A percentile compares a stretch with the other conserved stretches of the same genome.
phyloP scores from a whole-genome alignment of 441 rosid genomes.

The Melastoma candidum region DNA sequence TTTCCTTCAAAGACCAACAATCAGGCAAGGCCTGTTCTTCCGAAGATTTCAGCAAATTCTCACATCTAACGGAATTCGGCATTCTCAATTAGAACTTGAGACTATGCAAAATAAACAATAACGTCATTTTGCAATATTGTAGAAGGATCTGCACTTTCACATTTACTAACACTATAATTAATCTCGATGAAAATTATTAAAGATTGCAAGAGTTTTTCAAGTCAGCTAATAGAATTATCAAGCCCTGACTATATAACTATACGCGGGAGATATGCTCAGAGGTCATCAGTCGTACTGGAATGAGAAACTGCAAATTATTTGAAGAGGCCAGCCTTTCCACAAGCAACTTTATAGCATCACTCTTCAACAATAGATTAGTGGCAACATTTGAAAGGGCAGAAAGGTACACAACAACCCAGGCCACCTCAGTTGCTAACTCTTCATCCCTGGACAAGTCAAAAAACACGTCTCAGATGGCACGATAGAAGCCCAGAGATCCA shows the following conservation, averaged over 20 bases:
- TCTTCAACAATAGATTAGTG: conserved; percentile 59
- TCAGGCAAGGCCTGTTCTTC: too few relatives aligned
- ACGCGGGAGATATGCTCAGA: neutral
- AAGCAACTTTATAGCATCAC: conserved; percentile 59
- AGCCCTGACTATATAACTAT: neutral
- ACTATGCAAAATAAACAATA: too few relatives aligned
- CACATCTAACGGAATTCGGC: too few relatives aligned
- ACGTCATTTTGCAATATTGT: too few relatives aligned
- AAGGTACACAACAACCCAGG: conserved; percentile 94
- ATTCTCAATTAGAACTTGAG: too few relatives aligned
- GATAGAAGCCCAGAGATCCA: too few relatives aligned
- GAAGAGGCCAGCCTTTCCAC: conserved; percentile 77
- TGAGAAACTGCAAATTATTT: conserved; percentile 70
- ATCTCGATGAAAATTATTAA: conserved; percentile 3
- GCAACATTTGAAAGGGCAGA: conserved; percentile 91
- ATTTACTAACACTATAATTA: too few relatives aligned
- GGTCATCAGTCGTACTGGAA: conserved; percentile 49
- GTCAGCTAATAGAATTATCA: neutral
- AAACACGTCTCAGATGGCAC: neutral
- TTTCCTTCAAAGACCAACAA: too few relatives aligned
- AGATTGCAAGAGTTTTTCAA: neutral
- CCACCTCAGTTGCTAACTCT: conserved; percentile 86
- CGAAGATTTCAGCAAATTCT: too few relatives aligned
- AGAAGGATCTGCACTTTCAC: too few relatives aligned
- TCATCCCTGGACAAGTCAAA: conserved; percentile 48